A percentile compares a stretch with the other conserved stretches of the same genome.
These are phyloP conservation scores for Schwanniomyces polymorphus DNA, from an alignment of 805 yeast genomes.

Conservation along the genomic window DNA sequence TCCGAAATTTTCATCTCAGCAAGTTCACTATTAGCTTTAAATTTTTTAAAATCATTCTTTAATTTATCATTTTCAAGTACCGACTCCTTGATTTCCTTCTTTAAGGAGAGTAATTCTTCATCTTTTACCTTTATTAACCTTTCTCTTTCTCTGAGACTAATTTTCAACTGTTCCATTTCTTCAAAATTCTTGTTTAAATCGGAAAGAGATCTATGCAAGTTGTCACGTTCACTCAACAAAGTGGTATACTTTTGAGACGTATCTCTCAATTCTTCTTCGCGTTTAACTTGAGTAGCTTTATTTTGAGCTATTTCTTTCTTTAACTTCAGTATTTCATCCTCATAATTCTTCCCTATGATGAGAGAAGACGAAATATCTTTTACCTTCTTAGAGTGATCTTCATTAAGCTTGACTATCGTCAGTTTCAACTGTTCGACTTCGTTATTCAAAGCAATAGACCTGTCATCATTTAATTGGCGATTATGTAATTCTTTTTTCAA, in stretches of 20 bases:
- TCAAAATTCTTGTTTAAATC: constrained; percentile 21
- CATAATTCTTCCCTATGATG: background rate
- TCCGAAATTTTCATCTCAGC: constrained; percentile 21
- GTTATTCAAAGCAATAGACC: background rate
- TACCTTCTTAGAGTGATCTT: background rate
- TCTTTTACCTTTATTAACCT: background rate
- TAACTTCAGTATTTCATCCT: background rate
- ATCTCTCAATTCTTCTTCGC: background rate
- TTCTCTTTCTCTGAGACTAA: background rate
- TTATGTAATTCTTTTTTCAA: background rate
- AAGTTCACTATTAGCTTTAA: constrained; percentile 23
- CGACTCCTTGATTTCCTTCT: constrained; percentile 4
- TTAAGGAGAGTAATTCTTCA: constrained; percentile 1
- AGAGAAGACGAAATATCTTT: background rate
- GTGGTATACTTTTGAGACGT: background rate
- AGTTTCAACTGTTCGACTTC: constrained; percentile 1
- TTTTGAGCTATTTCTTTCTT: background rate
- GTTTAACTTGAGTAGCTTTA: background rate
- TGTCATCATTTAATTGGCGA: background rate
- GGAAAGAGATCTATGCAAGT: constrained; percentile 11
- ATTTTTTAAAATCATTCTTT: constrained; percentile 9
- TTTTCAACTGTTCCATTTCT: background rate
- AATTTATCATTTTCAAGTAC: constrained; percentile 12
- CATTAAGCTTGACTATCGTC: background rate
- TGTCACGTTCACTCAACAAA: constrained; percentile 5